Conservation (phyloP, 2,329 filamentous ascomycete species). For the Podosphaera aphanis region DNA sequence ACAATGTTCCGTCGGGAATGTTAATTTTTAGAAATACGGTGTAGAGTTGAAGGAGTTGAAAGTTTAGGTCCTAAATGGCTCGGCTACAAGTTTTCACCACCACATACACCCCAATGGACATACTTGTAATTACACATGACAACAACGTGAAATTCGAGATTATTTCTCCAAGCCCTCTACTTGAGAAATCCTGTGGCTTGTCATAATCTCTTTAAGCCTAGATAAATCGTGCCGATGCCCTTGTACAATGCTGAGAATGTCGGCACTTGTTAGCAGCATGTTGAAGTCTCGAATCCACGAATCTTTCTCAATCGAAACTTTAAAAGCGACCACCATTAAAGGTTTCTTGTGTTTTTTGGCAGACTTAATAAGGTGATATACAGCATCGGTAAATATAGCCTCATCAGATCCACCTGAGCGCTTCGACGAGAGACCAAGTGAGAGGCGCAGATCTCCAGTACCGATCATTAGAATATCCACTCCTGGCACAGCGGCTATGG, state of each 20-base stretch:
- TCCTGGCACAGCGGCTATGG: not conserved
- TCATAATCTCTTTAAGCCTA: not conserved
- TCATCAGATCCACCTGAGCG: not conserved
- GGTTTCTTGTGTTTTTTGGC: not conserved
- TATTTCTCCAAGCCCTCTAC: too few relatives aligned
- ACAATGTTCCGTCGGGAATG: too few relatives aligned
- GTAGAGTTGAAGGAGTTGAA: too few relatives aligned
- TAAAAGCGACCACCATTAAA: conserved; percentile 1
- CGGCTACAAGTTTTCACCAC: too few relatives aligned
- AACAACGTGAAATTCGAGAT: too few relatives aligned
- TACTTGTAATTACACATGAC: too few relatives aligned
- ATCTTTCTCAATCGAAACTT: not conserved
- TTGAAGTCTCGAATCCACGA: not conserved
- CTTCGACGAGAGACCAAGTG: not conserved
- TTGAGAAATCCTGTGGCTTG: not conserved
- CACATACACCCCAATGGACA: too few relatives aligned
- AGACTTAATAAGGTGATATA: not conserved
- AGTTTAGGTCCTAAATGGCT: too few relatives aligned
- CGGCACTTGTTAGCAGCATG: not conserved
- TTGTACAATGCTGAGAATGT: not conserved
- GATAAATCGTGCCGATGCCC: not conserved
- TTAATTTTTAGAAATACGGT: too few relatives aligned
- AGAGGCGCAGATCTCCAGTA: not conserved
- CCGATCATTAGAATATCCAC: conserved; percentile 1
- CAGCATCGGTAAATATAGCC: not conserved